Evolutionary conservation across 2,329 filamentous ascomycete species (phyloP), one percentile per base, ranked within the genome.

Genomic region (Aspergillus uvarum): DNA sequence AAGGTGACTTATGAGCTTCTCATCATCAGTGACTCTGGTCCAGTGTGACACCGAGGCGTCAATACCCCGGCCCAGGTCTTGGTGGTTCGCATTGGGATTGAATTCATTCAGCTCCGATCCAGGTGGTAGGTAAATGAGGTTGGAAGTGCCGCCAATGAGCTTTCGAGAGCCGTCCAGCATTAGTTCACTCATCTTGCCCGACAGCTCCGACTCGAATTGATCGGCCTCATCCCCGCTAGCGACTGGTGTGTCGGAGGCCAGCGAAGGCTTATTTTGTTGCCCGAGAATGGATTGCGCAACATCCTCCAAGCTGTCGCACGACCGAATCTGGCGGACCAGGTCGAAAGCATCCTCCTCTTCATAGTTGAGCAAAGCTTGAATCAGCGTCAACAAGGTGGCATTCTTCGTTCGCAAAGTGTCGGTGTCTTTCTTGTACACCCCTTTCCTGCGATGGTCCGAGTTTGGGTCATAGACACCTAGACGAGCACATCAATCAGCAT

Each of bases 391-490:
- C 58, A 98, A 81, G 1, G 94, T 98, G 38, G 91, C 91, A 70
- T 89, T 92, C 63, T 87, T 87, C 22, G 92, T 93, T 78, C 96
- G 96, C 74, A 94, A 84, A 71, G 86, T 91, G 75, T 96, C 93
- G 24, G 90, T 87, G 75, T 96, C 95, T 77, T 96, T 92, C 71
- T 94, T 93, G 76, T 98, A 98, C 52, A 98, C 95, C 61, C 95
- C 95, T 75, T 98, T 98, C 54, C 95, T 89, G 53, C 95, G 89
- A 75, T 97, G 93, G 75, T 99, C 95, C 60, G 93, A 96, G 72
- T 93, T 96, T 3, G 93, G 94, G 72, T 98, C 94, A 81, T 98
- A 98, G 65, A 97, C 83, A 75, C 95, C 97, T 78, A 90, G 87
- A 16, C 6, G 24, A 69, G 24, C 61, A 56, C 29, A 62, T 69